These are phyloP conservation scores for Aspergillus quadrilineatus DNA, from an alignment of 2,329 filamentous ascomycete genomes.

Conservation along the genomic window DNA sequence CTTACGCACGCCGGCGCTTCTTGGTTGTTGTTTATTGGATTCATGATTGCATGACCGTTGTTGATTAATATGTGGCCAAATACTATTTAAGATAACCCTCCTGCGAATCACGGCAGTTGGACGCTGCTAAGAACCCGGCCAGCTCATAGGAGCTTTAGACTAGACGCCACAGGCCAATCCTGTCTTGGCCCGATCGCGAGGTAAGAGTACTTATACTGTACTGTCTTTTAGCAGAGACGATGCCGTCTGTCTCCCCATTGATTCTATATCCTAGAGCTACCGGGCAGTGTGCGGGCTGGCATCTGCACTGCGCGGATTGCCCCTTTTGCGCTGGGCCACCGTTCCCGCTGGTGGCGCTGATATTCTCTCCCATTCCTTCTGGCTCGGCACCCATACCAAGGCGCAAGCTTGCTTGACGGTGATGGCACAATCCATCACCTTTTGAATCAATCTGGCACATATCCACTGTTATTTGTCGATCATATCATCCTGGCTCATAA, in stretches of 20 bases:
- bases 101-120: conserved; percentile 9
- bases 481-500: conserved; percentile 12
- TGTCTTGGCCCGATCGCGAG: conserved; percentile 21
- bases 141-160: conserved; percentile 9
- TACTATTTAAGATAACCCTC: not conserved
- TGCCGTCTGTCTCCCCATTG: not conserved
- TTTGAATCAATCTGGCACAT: conserved; percentile 7
- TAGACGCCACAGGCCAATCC: conserved; percentile 14
- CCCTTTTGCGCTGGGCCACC: not conserved
- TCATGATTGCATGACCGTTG: not conserved
- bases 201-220: not conserved
- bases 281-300: not conserved
- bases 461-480: conserved; percentile 12
- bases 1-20: not conserved
- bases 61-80: not conserved
- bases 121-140: conserved; percentile 7
- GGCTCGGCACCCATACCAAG: not conserved
- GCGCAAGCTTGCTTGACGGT: not conserved
- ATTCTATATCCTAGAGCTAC: not conserved
- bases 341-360: not conserved
- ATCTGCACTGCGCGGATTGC: not conserved
- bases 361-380: not conserved
- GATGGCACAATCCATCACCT: not conserved
- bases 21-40: not conserved
- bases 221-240: conserved; percentile 6